Base-by-base conservation (phyloP, 169 alveolate genomes). In the Perkinsus olseni region DNA sequence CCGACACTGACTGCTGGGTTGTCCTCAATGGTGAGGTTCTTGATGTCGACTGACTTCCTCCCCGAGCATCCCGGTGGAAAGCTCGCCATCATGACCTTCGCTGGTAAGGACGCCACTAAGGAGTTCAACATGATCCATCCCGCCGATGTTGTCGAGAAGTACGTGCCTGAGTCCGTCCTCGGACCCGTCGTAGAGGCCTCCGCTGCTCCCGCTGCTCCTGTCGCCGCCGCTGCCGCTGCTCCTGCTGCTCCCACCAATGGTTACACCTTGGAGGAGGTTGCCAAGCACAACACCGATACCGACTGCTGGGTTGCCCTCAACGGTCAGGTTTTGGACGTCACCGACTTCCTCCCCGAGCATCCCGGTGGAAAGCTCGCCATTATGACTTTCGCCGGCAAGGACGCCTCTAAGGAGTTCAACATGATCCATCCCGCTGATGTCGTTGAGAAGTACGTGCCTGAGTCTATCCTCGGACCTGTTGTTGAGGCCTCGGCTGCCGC, bases 51-150 rank as follows among this genome's bases (percentile, higher is more conserved):
- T 38, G 92, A 62, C 37, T 96, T 93, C 94, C 45, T 95, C 91
- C 31, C 92, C 38, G 93, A 93, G 74, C 98, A 96, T 91, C 97
- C 98, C 38, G 98, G 97, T 38, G 98, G 98, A 21, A 94, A 92
- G 93, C 93, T 92, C 90, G 94, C 95, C 82, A 92, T 96, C 39
- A 45, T 96, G 91, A 51, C 92, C 50, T 95, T 95, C 48, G 96
- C 95, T n/a, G 98, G 98, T 34, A 92, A 74, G 95, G 95, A 93
- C 34, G 95, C 93, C 93, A 92, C 95, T 0, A 92, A 74, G 94
- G 95, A 74, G 93, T 93, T 93, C 94, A 62, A 93, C 93, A 93
- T 38, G 92, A 93, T 93, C 92, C 94, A 93, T 36, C 94, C 94
- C n/a, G 93, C 94, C 24, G 94, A 93, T 34, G 94, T 93, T 92